phyloP scores from a whole-genome alignment of 192 early-diverging fungal species.

The Cetraspora pellucida region DNA sequence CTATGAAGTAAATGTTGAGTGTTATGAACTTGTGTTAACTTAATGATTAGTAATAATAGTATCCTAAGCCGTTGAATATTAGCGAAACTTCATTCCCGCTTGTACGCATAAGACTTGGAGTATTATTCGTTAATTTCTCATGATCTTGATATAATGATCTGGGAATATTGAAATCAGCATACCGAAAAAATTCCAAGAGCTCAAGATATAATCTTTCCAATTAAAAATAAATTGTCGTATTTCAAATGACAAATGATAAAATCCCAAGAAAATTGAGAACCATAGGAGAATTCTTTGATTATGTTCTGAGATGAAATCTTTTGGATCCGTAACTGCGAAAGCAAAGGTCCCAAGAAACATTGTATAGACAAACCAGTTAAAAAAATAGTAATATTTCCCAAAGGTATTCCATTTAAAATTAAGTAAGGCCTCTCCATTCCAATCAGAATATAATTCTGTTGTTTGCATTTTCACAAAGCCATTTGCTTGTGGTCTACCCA shows the following conservation, averaged over 20 bases:
- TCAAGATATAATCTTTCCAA: background rate
- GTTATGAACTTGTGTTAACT: too few species aligned
- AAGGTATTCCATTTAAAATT: conserved; percentile 18
- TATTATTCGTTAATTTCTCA: too few species aligned
- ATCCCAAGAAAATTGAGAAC: background rate
- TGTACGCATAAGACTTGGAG: too few species aligned
- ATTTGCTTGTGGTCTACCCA: too few species aligned
- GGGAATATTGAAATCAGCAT: too few species aligned
- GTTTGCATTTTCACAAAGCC: too few species aligned
- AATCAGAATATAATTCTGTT: background rate
- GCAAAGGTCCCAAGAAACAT: background rate
- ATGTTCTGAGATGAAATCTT: background rate
- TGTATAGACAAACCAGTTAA: background rate
- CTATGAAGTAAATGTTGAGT: background rate
- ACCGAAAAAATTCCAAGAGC: conserved; percentile 14
- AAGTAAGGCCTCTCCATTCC: conserved; percentile 15
- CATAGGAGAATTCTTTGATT: background rate
- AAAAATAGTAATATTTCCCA: conserved; percentile 1
- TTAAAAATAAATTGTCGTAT: conserved; percentile 1
- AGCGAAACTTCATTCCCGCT: too few species aligned
- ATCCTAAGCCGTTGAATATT: too few species aligned
- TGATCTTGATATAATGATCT: background rate
- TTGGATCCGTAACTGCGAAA: background rate
- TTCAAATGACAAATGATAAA: background rate
- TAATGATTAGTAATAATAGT: too few species aligned